Percentiles rank a stretch among this genome's conserved stretches.
Evolutionary conservation across 306 rosid species (phyloP).

Genomic region (Oxytropis ochrocephala): DNA sequence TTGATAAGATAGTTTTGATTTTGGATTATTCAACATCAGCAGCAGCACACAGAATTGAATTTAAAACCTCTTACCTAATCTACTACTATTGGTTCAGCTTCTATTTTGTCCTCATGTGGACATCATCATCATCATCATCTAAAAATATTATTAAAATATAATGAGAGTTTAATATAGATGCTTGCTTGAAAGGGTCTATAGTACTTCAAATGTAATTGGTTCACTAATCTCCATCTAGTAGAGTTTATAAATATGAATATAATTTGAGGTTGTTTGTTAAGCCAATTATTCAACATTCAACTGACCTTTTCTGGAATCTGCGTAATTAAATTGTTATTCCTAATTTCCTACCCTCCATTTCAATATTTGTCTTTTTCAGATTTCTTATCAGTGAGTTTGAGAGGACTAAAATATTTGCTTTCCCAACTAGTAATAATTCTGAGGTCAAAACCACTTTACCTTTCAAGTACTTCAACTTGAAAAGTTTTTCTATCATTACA

Average conservation of each 20-base stretch:
- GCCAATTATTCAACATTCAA: conserved; percentile 12
- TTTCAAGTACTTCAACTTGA: background rate
- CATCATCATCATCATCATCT: conserved; percentile 1
- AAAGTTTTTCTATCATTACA: background rate
- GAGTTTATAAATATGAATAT: background rate
- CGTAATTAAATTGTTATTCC: background rate
- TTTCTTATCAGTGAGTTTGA: background rate
- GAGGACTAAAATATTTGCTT: conserved; percentile 11
- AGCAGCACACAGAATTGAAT: background rate
- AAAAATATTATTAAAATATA: background rate
- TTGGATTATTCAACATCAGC: conserved; percentile 3
- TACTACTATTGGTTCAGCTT: conserved; percentile 19
- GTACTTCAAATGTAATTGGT: background rate
- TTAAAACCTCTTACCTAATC: background rate
- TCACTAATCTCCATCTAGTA: background rate
- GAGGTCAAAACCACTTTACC: conserved; percentile 3
- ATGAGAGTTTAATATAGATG: background rate
- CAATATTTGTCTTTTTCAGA: no score
- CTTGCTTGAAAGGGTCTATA: no score
- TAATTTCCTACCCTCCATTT: background rate
- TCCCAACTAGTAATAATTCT: background rate
- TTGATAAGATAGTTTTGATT: conserved; percentile 13
- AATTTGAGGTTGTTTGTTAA: background rate
- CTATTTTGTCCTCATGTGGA: conserved; percentile 11
- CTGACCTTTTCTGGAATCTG: background rate